Evolutionary conservation across 495 filamentous ascomycete species (phyloP).

Genomic region (Echria macrotheca): DNA sequence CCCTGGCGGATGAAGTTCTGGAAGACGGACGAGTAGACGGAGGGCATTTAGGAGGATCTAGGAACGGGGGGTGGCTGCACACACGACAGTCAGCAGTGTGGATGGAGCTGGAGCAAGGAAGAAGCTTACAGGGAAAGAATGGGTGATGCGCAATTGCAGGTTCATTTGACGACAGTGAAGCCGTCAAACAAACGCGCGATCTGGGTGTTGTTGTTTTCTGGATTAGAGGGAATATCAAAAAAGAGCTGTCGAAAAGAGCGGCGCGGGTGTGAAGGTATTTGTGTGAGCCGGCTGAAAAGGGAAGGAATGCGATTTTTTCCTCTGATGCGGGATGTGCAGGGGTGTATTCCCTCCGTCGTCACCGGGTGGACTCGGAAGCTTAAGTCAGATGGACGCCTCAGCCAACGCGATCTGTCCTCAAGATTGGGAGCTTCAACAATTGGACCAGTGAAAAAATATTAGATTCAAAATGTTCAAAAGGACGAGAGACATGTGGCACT

Average conservation of each 20-base stretch:
- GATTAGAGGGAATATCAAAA: slow-evolving; percentile 11
- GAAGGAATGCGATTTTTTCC: background rate
- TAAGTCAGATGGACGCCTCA: background rate
- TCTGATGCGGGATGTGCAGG: slow-evolving; percentile 6
- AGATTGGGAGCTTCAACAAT: too few species aligned
- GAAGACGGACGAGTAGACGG: slow-evolving; percentile 52
- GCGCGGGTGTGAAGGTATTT: slow-evolving; percentile 1
- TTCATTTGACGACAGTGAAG: slow-evolving; percentile 62
- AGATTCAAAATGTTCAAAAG: too few species aligned
- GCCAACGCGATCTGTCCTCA: too few species aligned
- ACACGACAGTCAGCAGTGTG: slow-evolving; percentile 5
- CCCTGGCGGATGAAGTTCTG: slow-evolving; percentile 94
- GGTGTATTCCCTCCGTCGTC: slow-evolving; percentile 4
- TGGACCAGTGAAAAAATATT: too few species aligned
- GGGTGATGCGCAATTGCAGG: slow-evolving; percentile 49
- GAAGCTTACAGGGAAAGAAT: slow-evolving; percentile 41
- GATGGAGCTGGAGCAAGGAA: background rate
- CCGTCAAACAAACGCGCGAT: slow-evolving; percentile 61
- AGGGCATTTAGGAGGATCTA: slow-evolving; percentile 56
- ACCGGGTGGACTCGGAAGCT: slow-evolving; percentile 23
- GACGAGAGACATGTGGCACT: too few species aligned
- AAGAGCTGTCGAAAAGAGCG: slow-evolving; percentile 13
- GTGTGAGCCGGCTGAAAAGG: slow-evolving; percentile 9
- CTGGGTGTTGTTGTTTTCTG: slow-evolving; percentile 18
- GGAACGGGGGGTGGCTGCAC: slow-evolving; percentile 34